Base-by-base conservation (phyloP, 1,284 basidiomycete species). In the Ganoderma meredithae region DNA sequence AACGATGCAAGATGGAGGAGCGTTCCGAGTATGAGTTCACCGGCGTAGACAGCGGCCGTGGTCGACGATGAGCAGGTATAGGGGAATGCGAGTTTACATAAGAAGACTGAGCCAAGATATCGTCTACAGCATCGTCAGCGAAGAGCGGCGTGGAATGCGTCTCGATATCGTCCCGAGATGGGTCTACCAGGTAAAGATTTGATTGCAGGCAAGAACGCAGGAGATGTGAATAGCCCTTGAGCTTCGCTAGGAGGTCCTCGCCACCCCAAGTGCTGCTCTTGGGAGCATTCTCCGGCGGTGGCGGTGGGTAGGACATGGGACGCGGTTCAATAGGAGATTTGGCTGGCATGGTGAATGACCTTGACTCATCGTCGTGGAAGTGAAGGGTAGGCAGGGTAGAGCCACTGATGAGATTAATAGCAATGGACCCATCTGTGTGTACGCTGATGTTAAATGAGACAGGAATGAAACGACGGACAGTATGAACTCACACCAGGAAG, bases 331-430 rank as follows among this genome's bases (percentile, higher is more conserved):
- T 65, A 47, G 83, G 72, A 12, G 86, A 81, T 62, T 79, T 79
- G 15, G 84, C 80, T n/a, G 88, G 83, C 61, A 86, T 79, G 31
- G 86, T 86, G 79, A 91, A 88, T 9, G 95, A 95, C 40, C 86
- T 88, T 0, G 95, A 96, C 79, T 98, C 96, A 73, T 99, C 97
- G 76, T 99, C 97, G 78, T 99, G 97, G 79, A 99, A 99, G 80
- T 96, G 90, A 4, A 99, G 86, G 0, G 94, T 96, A 0, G 96
- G 95, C 0, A 98, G 85, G 0, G 95, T 96, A 49, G 95, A 88
- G 15, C 96, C 96, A 71, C 93, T 97, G 64, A 92, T 92, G 49
- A 98, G 88, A 77, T 97, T 97, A 71, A 95, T 87, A 36, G 87
- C 89, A 72, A 93, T 88, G 25, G 92, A 91, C 8, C 91, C 91